A percentile compares a stretch with the other conserved stretches of the same genome.
Conservation (phyloP, 306 rosid species). For the Malus domestica region ASM211411v1 NC_041789.1:31707001-31707500, state of each 20-base stretch:
- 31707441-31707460: slow-evolving; percentile 85
- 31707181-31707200: not conserved
- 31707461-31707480: not conserved
- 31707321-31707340: slow-evolving; percentile 32
- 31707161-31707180: not conserved
- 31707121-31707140: not conserved
- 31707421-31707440: slow-evolving; percentile 69
- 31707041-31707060: slow-evolving; percentile 54
- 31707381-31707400: slow-evolving; percentile 21
- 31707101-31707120: slow-evolving; percentile 2
- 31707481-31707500: not conserved
- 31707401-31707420: slow-evolving; percentile 42
- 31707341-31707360: slow-evolving; percentile 18
- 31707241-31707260: slow-evolving; percentile 47
- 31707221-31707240: slow-evolving; percentile 9
- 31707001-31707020: slow-evolving; percentile 6
- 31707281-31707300: slow-evolving; percentile 35
- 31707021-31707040: slow-evolving; percentile 40
- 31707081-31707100: not conserved
- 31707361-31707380: slow-evolving; percentile 26
- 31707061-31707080: slow-evolving; percentile 34
- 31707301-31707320: slow-evolving; percentile 35
- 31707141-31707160: not conserved
- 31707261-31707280: slow-evolving; percentile 45
- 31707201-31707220: not conserved